Base-by-base conservation (phyloP, 2,329 filamentous ascomycete species). In the Pseudogymnoascus sp. region DNA sequence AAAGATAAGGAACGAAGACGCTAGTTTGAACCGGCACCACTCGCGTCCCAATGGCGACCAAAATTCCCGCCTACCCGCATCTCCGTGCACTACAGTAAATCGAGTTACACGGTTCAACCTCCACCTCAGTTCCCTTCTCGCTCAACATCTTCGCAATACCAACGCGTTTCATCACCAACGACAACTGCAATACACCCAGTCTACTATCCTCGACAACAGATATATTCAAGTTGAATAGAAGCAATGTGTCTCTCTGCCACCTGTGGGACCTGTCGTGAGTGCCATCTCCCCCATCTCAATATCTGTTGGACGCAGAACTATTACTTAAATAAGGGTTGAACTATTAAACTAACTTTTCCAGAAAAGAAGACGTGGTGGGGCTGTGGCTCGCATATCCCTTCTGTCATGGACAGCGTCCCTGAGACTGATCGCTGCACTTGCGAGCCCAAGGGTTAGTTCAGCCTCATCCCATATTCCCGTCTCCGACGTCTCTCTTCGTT, bases 341-440 rank as follows among this genome's bases (percentile, higher is more conserved):
- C 49, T 55, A 55, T n/a, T 3, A 55, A 55, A 33, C 49, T 55
- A 55, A 49, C 60, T 52, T 4, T 2, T 8, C 62, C 63, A 80
- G 81, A 79, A 59, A 83, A 83, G 65, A 67, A 74, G 35, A 80
- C 80, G 12, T 84, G 82, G 82, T 78, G 74, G 72, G 81, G 81
- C 62, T 83, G 81, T 69, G 80, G 80, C 59, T 72, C 72, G 62
- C 79, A 84, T 71, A 72, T 83, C 61, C 73, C 80, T 2, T 67
- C 71, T 2, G 82, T 86, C 61, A 81, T 87, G 78, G 78, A 81
- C 68, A 69, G 70, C 6, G 72, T 86, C 21, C 76, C 81, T 2
- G 73, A 76, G 16, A 72, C 76, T 4, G 73, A 84, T 58, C 78
- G 83, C 74, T 87, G 84, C 72, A 78, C 74, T 41, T 85, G 81